phyloP scores from a whole-genome alignment of 164 flowering plant genomes.

The Magnolia changhungtana region DNA sequence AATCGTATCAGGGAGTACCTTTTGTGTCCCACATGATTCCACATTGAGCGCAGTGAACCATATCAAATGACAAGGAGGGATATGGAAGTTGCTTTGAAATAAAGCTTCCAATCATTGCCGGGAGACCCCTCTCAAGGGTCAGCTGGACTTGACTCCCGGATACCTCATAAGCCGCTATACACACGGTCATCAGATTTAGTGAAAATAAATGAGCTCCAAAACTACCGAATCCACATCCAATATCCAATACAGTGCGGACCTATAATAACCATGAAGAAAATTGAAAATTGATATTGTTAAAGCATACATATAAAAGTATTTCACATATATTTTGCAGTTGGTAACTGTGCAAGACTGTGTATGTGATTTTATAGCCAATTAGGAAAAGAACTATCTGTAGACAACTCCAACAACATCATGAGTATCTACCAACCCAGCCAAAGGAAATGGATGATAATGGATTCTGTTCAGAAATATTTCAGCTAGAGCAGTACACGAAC shows the following conservation, averaged over 20 bases:
- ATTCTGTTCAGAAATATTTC: too few species aligned
- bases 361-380: too few species aligned
- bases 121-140: slow-evolving; percentile 98
- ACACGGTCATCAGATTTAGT: slow-evolving; percentile 69
- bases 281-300: too few species aligned
- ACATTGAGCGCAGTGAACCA: slow-evolving; percentile 96
- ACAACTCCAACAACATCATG: too few species aligned
- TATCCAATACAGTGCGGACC: slow-evolving; percentile 81
- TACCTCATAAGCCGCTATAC: slow-evolving; percentile 87
- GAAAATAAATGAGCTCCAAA: slow-evolving; percentile 92
- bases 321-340: too few species aligned
- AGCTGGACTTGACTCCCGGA: slow-evolving; percentile 95
- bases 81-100: slow-evolving; percentile 80
- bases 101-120: slow-evolving; percentile 85
- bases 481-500: too few species aligned
- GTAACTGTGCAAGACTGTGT: too few species aligned
- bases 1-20: slow-evolving; percentile 44
- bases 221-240: slow-evolving; percentile 98
- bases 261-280: slow-evolving; percentile 23
- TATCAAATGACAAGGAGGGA: slow-evolving; percentile 86
- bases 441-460: too few species aligned
- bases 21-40: slow-evolving; percentile 80
- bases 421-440: too few species aligned
- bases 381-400: too few species aligned
- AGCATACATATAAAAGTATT: too few species aligned